Conservation (phyloP, 495 filamentous ascomycete genomes). For the Podospora tetraspora region DNA sequence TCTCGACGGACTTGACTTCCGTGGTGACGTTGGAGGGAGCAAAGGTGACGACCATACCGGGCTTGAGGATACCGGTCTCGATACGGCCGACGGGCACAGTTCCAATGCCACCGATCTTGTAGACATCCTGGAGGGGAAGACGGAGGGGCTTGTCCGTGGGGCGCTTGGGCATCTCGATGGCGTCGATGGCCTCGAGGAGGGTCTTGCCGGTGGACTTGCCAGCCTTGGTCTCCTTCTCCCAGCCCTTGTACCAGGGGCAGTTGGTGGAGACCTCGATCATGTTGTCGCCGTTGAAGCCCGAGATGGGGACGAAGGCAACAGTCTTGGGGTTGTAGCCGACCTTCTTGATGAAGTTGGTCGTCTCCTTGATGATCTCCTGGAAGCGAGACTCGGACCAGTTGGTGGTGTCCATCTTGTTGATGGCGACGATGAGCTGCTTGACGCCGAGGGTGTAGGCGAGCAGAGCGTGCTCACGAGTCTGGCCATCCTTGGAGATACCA, state of each 20-base stretch:
- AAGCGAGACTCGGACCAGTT: slow-evolving; percentile 95
- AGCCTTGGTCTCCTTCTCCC: slow-evolving; percentile 98
- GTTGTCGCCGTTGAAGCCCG: slow-evolving; percentile 99
- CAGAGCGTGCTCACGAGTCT: slow-evolving; percentile 99
- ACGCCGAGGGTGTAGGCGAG: slow-evolving; percentile 99
- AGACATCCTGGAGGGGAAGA: slow-evolving; percentile 99
- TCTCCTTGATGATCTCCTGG: slow-evolving; percentile 99
- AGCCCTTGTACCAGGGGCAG: slow-evolving; percentile 99
- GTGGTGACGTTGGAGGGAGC: slow-evolving; percentile 98
- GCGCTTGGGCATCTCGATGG: slow-evolving; percentile 89
- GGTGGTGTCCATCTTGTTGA: slow-evolving; percentile 99
- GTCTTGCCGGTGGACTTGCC: slow-evolving; percentile 91
- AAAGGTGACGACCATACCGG: slow-evolving; percentile 96
- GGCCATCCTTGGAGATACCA: slow-evolving; percentile 99
- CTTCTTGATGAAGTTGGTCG: slow-evolving; percentile 99
- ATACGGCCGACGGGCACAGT: slow-evolving; percentile 99
- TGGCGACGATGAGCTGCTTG: slow-evolving; percentile 99
- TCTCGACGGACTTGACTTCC: slow-evolving; percentile 99
- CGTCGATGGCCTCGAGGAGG: slow-evolving; percentile 96
- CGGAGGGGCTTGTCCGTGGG: slow-evolving; percentile 97
- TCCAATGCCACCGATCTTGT: slow-evolving; percentile 99
- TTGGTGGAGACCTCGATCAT: slow-evolving; percentile 90
- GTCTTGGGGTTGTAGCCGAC: slow-evolving; percentile 99
- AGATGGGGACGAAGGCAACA: slow-evolving; percentile 99
- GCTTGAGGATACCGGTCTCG: slow-evolving; percentile 96